These are phyloP conservation scores for Eutypella sp. DNA, from an alignment of 2,329 filamentous ascomycete genomes.

Conservation along the genomic window DNA sequence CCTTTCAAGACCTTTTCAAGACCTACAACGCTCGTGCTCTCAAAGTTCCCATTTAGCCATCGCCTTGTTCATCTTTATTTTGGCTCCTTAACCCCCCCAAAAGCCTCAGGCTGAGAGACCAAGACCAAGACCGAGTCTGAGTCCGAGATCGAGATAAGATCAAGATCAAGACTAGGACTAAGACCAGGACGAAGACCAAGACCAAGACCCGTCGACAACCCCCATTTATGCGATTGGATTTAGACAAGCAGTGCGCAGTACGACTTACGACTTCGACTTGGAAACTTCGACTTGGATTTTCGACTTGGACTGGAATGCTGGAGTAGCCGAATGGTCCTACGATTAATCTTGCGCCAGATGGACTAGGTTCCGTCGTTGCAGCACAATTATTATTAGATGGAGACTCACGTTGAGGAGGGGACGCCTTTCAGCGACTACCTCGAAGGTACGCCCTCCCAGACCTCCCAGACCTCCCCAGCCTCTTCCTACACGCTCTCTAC, in stretches of 20 bases:
- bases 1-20: neutral
- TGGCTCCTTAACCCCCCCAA: neutral
- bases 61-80: neutral
- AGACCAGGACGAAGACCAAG: no score
- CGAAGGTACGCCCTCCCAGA: conserved; percentile 27
- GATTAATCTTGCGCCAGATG: conserved; percentile 23
- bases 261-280: no score
- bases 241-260: no score
- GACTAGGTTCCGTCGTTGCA: conserved; percentile 21
- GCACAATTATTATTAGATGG: conserved; percentile 25
- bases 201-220: no score
- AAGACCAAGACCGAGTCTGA: neutral
- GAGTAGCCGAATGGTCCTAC: neutral
- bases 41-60: neutral
- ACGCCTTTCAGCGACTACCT: conserved; percentile 31
- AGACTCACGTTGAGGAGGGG: conserved; percentile 30
- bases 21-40: neutral
- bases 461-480: no score
- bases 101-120: neutral
- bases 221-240: no score
- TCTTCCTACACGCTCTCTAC: no score
- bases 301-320: neutral
- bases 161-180: neutral
- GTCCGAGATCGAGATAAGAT: neutral
- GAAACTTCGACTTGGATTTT: neutral